Conservation (phyloP, 2,329 filamentous ascomycete species). For the Fusarium nisikadoi region DNA sequence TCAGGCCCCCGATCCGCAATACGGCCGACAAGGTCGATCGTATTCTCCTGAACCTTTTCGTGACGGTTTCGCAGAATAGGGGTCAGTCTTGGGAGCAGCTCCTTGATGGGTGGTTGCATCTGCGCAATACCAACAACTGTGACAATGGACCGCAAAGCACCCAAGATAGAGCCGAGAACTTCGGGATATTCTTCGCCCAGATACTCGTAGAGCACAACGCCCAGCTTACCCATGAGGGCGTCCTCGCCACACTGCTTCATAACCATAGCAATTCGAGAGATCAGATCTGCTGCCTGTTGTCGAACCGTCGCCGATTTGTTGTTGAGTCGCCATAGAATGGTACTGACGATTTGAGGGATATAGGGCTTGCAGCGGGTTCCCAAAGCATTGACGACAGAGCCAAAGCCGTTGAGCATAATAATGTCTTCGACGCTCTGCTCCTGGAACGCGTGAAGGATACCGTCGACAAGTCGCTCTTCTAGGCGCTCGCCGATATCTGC, state of each 20-base stretch:
- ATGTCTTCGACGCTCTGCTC: slow-evolving; percentile 97
- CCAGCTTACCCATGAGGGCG: slow-evolving; percentile 92
- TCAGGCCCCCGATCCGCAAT: slow-evolving; percentile 97
- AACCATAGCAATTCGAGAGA: slow-evolving; percentile 96
- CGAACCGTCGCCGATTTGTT: slow-evolving; percentile 97
- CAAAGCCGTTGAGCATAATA: slow-evolving; percentile 96
- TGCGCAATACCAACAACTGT: slow-evolving; percentile 97
- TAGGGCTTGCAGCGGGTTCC: slow-evolving; percentile 96
- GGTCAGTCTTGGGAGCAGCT: slow-evolving; percentile 91
- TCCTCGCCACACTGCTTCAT: slow-evolving; percentile 99
- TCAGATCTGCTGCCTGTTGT: slow-evolving; percentile 95
- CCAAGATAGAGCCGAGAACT: slow-evolving; percentile 94
- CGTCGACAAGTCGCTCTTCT: slow-evolving; percentile 93
- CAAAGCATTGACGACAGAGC: slow-evolving; percentile 94
- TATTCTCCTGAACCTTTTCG: slow-evolving; percentile 99
- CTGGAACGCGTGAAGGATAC: slow-evolving; percentile 95
- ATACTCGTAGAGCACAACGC: slow-evolving; percentile 96
- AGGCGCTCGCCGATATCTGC: slow-evolving; percentile 93
- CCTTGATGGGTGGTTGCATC: slow-evolving; percentile 98
- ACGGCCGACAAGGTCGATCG: slow-evolving; percentile 96
- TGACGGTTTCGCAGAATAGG: slow-evolving; percentile 98
- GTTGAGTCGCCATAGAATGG: slow-evolving; percentile 95
- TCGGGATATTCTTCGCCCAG: slow-evolving; percentile 98
- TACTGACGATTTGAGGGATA: slow-evolving; percentile 94
- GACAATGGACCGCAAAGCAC: slow-evolving; percentile 93